Conservation (phyloP, 2,329 filamentous ascomycete genomes). For the Ophiosphaerella narmari region DNA sequence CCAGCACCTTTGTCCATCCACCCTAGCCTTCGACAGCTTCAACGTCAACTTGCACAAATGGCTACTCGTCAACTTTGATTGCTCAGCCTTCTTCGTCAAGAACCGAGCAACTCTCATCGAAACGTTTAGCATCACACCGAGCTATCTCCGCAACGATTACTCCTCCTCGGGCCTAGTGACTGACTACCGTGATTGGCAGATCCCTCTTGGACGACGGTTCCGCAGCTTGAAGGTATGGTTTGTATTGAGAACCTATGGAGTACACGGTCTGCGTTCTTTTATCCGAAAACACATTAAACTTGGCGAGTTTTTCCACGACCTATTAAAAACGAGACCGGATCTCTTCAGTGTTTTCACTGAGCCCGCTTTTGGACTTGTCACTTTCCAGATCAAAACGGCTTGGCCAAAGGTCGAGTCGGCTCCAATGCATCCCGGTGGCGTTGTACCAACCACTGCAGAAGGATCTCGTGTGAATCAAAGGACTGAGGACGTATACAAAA, state of each 20-base stretch:
- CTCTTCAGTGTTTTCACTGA: constrained; percentile 76
- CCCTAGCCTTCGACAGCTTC: constrained; percentile 80
- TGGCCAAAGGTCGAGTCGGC: constrained; percentile 4
- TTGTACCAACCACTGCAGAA: constrained; percentile 37
- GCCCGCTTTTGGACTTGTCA: constrained; percentile 80
- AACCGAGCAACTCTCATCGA: constrained; percentile 76
- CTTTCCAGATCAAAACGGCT: constrained; percentile 63
- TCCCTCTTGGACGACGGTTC: constrained; percentile 88
- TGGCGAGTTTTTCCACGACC: constrained; percentile 70
- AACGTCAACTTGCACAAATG: constrained; percentile 98
- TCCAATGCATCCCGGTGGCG: too few relatives aligned
- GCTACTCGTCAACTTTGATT: constrained; percentile 92
- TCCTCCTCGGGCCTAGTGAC: constrained; percentile 84
- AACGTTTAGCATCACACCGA: constrained; percentile 76
- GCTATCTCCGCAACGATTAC: constrained; percentile 81
- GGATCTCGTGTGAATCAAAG: constrained; percentile 60
- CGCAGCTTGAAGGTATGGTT: constrained; percentile 94
- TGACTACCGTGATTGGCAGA: constrained; percentile 97
- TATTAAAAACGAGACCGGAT: constrained; percentile 65
- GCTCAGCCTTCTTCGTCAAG: constrained; percentile 76
- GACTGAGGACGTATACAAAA: constrained; percentile 76
- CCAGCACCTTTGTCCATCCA: constrained; percentile 66
- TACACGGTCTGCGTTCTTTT: constrained; percentile 74
- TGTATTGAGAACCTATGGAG: constrained; percentile 80
- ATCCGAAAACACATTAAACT: constrained; percentile 70